Conservation (phyloP, 306 rosid genomes). For the Pterocarpus santalinus region DNA sequence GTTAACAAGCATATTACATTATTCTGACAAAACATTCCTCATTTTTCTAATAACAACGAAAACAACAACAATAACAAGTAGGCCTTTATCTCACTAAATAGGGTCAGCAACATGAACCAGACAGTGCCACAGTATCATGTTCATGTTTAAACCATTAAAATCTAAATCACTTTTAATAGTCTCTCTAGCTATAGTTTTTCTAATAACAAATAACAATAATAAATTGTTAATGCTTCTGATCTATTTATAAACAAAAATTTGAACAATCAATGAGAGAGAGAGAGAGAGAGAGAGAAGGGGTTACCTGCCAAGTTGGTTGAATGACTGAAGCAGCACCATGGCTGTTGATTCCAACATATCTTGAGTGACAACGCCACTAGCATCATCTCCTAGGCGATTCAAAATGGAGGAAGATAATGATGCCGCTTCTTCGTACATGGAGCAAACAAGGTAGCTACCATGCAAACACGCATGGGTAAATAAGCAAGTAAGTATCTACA, state of each 20-base stretch:
- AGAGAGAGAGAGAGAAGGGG: not conserved
- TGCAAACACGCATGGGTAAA: not conserved
- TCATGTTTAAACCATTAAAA: too few relatives aligned
- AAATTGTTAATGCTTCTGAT: not conserved
- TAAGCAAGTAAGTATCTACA: not conserved
- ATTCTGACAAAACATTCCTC: too few relatives aligned
- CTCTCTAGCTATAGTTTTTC: too few relatives aligned
- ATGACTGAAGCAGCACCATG: constrained; percentile 84
- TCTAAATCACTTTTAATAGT: too few relatives aligned
- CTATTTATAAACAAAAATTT: not conserved
- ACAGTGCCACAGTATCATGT: too few relatives aligned
- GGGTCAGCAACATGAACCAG: too few relatives aligned
- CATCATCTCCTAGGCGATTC: constrained; percentile 48
- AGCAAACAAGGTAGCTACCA: constrained; percentile 81
- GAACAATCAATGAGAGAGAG: not conserved
- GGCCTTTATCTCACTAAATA: too few relatives aligned
- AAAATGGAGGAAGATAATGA: constrained; percentile 70
- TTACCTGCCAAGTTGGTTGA: constrained; percentile 67
- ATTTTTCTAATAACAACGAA: too few relatives aligned
- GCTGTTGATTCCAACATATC: constrained; percentile 76
- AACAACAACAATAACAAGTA: too few relatives aligned
- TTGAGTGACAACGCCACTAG: constrained; percentile 13
- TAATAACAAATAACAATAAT: too few relatives aligned
- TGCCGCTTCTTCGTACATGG: constrained; percentile 74
- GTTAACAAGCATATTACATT: too few relatives aligned